These are phyloP conservation scores for Podaxis sp. DNA, from an alignment of 768 basidiomycete species.

Conservation along the genomic window DNA sequence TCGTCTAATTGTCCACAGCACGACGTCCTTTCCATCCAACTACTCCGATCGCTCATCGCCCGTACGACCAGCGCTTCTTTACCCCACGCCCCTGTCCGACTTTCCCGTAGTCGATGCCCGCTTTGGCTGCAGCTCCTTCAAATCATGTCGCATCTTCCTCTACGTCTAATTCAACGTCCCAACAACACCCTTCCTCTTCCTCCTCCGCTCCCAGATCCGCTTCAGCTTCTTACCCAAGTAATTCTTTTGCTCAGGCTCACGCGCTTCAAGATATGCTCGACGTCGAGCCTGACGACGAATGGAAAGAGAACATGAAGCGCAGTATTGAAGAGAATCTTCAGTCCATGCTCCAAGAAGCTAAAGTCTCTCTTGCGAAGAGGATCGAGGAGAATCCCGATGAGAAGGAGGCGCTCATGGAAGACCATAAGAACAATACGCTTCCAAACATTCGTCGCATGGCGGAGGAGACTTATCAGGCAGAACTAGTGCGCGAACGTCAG, in stretches of 20 bases:
- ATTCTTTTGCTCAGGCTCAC: not conserved
- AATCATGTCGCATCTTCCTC: constrained; percentile 10
- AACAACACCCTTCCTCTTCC: constrained; percentile 23
- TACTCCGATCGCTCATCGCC: constrained; percentile 8
- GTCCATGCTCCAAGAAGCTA: constrained; percentile 57
- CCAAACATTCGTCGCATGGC: constrained; percentile 42
- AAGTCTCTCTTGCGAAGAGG: constrained; percentile 52
- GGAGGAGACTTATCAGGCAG: constrained; percentile 41
- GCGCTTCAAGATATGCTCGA: constrained; percentile 27
- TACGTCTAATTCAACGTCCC: constrained; percentile 1
- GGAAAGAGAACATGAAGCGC: constrained; percentile 44
- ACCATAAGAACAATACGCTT: constrained; percentile 39
- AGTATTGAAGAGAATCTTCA: constrained; percentile 48
- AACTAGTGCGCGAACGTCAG: constrained; percentile 46
- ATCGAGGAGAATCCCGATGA: constrained; percentile 42
- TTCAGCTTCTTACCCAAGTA: not conserved
- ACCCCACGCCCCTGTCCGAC: not conserved
- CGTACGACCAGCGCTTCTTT: not conserved
- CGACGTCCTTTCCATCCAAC: constrained; percentile 1
- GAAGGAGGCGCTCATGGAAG: constrained; percentile 25
- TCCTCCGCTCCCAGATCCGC: constrained; percentile 12
- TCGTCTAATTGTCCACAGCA: not conserved
- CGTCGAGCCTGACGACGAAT: constrained; percentile 52
- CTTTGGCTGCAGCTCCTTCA: constrained; percentile 22
- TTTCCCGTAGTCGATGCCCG: constrained; percentile 32